phyloP scores from a whole-genome alignment of 768 basidiomycete genomes.

The Leccinum subgranulosum region DNA sequence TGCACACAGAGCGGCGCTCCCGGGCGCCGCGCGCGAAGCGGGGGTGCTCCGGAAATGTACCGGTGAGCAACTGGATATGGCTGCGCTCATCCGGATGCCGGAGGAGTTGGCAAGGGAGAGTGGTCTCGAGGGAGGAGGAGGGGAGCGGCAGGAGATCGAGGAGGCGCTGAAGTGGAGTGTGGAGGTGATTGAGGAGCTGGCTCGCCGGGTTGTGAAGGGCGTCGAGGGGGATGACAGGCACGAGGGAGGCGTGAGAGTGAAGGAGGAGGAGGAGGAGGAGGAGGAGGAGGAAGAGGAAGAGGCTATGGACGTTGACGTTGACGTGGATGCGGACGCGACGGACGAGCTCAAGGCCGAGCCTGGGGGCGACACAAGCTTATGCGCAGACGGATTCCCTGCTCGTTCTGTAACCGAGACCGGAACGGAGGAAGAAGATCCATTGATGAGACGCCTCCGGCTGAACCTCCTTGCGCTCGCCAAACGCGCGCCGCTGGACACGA shows the following conservation, averaged over 20 bases:
- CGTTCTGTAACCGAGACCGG: background rate
- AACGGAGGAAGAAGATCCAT: constrained; percentile 48
- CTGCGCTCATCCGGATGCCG: constrained; percentile 38
- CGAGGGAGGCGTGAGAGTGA: background rate
- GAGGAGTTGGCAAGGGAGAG: constrained; percentile 36
- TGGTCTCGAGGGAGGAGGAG: constrained; percentile 29
- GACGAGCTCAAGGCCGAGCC: constrained; percentile 8
- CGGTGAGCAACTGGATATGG: constrained; percentile 38
- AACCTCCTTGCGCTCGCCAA: constrained; percentile 77
- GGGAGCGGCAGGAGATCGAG: constrained; percentile 30
- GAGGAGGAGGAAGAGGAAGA: constrained; percentile 18
- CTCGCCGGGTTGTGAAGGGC: background rate
- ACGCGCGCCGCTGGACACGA: constrained; percentile 70
- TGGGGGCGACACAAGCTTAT: background rate
- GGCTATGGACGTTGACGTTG: constrained; percentile 7
- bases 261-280: constrained; percentile 9
- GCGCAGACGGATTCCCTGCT: background rate
- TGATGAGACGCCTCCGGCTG: constrained; percentile 57
- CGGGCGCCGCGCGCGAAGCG: constrained; percentile 3
- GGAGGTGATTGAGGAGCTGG: constrained; percentile 45
- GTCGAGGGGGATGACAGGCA: background rate
- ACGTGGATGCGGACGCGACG: constrained; percentile 11
- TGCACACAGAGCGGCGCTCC: constrained; percentile 12
- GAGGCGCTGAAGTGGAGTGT: constrained; percentile 57
- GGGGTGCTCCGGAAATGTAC: constrained; percentile 8